Evolutionary conservation across 371 early-diverging fungal species (phyloP), one percentile per base, ranked within the genome.

Genomic region (Rhizopus arrhizus): DNA sequence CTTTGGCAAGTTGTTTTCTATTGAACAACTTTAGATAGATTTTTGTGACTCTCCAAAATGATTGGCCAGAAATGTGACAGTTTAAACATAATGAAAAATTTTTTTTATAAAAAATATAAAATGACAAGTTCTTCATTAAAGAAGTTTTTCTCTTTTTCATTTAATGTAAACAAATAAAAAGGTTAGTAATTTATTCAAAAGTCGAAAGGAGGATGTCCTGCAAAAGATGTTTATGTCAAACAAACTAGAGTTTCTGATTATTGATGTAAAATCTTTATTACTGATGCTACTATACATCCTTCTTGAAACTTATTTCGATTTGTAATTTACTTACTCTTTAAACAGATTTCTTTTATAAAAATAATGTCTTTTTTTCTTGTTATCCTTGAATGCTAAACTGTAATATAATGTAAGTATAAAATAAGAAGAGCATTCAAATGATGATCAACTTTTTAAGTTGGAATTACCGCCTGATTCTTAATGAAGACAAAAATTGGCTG

Each of bases 181-280:
- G 59, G 48, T 58, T 53, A 38, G 52, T 47, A 32, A 32, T 56
- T 34, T 46, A 32, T 56, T 34, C 5, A 47, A 13, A 56, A 47
- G 31, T 1, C 8, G 9, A 34, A 3, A n/a, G 29, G 35, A 51
- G 35, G 12, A 35, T n/a, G 34, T 51, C 7, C 35, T 40, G 66
- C 73, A 77, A 65, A 68, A 59, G 80, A 79, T 79, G 80, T 57
- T 64, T 34, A 71, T 66, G 70, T 74, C 72, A 75, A 73, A 73
- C 81, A 80, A 80, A 80, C 81, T 80, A 80, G 81, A 80, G 81
- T 80, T 80, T 80, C 77, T 80, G 81, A 80, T 50, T 54, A 70
- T 68, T 75, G 74, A 69, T 70, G 74, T 73, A 50, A 82, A 64
- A 57, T 67, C 58, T 72, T 62, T 63, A 62, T 59, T 54, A 52